Evolutionary conservation across 495 filamentous ascomycete species (phyloP), one percentile per base, ranked within the genome.

Genomic region (Penicillium pulvis): DNA sequence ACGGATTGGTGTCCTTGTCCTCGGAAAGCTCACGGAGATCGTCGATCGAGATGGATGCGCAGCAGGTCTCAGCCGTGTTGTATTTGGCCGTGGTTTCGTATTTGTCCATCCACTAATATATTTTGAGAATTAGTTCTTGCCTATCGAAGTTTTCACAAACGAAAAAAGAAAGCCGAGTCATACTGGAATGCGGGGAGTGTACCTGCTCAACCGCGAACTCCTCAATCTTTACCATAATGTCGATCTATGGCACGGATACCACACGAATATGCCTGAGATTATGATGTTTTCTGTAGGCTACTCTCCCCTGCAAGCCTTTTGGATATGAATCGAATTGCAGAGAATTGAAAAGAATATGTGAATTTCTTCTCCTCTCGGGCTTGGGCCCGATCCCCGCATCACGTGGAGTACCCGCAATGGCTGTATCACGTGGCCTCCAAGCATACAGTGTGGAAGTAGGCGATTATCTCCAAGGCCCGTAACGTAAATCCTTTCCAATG

Each of bases 11-110:
- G 7, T 74, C 71, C 45, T 82, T 80, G 61, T 82, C 75, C 53
- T 85, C 79, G 57, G 77, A 86, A 36, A 91, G 67, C 39, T 71
- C 77, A 3, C 76, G 75, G 3, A 96, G 82, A 24, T 93, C 84
- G 33, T 88, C 78, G 43, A 96, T 73, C 0, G 92, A 96, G 17
- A 96, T 80, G 8, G 90, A 92, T 14, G 89, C 86, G 44, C 83
- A 87, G 71, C 92, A 97, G 1, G 92, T 94, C 71, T 97, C 92
- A 58, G 91, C 91, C 48, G 92, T 83, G 69, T 96, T 95, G 69
- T 92, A 83, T 30, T 88, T 87, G 14, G 85, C 86, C 5, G 81
- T 87, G 9, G 69, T 82, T 63, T 97, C 91, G 71, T 92, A 86
- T 52, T 82, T 76, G 79, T 94, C 89, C 92, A 97, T 96, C 91